Percentiles rank a stretch among this genome's conserved stretches.
phyloP scores from a whole-genome alignment of 306 rosid genomes.

The Quercus mongolica region DNA sequence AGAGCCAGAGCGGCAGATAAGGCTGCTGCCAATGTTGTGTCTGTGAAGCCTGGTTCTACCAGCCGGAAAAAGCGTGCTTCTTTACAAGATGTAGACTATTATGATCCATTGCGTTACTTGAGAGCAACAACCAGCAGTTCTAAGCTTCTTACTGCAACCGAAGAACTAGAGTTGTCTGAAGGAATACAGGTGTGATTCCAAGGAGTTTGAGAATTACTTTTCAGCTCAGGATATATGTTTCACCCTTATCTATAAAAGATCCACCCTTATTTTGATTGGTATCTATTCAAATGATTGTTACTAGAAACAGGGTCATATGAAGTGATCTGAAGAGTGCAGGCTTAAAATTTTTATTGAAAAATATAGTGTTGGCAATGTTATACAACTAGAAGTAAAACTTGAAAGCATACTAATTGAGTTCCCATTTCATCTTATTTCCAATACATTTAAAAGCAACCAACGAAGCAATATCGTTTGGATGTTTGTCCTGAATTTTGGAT shows the following conservation, averaged over 20 bases:
- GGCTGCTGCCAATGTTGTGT: conserved; percentile 55
- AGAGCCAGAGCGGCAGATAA: conserved; percentile 82
- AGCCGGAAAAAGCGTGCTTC: conserved; percentile 67
- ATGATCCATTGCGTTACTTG: conserved; percentile 83
- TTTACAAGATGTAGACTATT: conserved; percentile 67
- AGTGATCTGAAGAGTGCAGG: background rate
- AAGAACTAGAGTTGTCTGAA: conserved; percentile 78
- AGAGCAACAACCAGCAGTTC: conserved; percentile 65
- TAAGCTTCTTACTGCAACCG: conserved; percentile 69
- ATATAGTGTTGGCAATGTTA: background rate
- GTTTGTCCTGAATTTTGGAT: background rate
- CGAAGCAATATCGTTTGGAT: background rate
- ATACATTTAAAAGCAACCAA: background rate
- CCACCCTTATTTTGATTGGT: background rate
- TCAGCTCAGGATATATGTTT: background rate
- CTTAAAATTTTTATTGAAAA: background rate
- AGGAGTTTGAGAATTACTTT: conserved; percentile 13
- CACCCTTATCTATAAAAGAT: background rate
- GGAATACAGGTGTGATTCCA: conserved; percentile 82
- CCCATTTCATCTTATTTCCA: background rate
- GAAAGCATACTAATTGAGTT: background rate
- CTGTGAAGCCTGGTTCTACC: conserved; percentile 62
- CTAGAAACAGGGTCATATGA: background rate
- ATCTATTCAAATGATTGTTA: background rate
- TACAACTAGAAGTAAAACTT: background rate